Percentiles rank a stretch among this genome's conserved stretches.
Evolutionary conservation across 768 basidiomycete species (phyloP).

Genomic region (Naematelia aurantialba): DNA sequence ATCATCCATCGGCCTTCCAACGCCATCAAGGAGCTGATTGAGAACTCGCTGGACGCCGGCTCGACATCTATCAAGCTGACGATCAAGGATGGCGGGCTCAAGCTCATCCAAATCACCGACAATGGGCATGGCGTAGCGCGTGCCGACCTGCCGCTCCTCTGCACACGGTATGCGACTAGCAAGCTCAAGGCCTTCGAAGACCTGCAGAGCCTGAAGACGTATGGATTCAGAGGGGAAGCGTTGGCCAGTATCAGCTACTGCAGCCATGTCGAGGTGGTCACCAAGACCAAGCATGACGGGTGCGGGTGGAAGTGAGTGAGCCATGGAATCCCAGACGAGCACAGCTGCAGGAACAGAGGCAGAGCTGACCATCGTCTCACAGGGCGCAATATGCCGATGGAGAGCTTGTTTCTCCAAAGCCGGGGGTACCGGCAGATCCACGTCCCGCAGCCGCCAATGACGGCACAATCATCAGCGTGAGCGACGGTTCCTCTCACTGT

Average conservation of each 20-base stretch:
- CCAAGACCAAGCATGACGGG: slow-evolving; percentile 74
- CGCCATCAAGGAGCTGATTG: slow-evolving; percentile 90
- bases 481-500: slow-evolving; percentile 25
- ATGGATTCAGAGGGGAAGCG: slow-evolving; percentile 96
- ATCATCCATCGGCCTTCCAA: slow-evolving; percentile 88
- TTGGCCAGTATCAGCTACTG: slow-evolving; percentile 94
- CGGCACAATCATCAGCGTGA: slow-evolving; percentile 80
- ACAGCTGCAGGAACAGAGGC: background rate
- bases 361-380: background rate
- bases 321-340: background rate
- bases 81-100: slow-evolving; percentile 92
- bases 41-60: slow-evolving; percentile 92
- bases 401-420: slow-evolving; percentile 63
- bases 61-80: slow-evolving; percentile 79
- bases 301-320: slow-evolving; percentile 89
- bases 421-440: slow-evolving; percentile 68
- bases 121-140: slow-evolving; percentile 93
- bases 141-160: slow-evolving; percentile 80
- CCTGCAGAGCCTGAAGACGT: slow-evolving; percentile 74
- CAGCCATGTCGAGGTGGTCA: slow-evolving; percentile 79
- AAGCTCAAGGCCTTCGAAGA: slow-evolving; percentile 85
- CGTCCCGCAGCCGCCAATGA: slow-evolving; percentile 91
- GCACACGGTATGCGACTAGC: slow-evolving; percentile 92
- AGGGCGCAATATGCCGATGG: slow-evolving; percentile 85
- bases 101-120: slow-evolving; percentile 90